A percentile compares a stretch with the other conserved stretches of the same genome.
These are phyloP conservation scores for Solanum arcanum DNA, from an alignment of 257 asterid species.

Conservation along the genomic window DNA sequence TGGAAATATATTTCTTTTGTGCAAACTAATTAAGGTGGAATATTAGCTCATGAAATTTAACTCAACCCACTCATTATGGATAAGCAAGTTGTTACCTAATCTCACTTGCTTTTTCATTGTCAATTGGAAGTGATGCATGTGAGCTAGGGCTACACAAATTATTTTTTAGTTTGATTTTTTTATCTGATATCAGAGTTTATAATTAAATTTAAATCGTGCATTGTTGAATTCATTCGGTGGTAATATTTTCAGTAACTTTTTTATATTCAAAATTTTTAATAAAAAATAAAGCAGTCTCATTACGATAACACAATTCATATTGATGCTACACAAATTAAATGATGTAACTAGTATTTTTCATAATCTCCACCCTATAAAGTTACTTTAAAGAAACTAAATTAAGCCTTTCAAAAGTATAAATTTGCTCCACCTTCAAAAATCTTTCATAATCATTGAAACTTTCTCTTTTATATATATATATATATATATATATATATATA, in stretches of 20 bases:
- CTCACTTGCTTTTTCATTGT: not conserved
- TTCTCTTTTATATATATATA: not conserved
- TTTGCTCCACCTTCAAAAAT: not conserved
- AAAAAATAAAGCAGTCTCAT: not conserved
- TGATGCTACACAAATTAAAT: too few relatives aligned
- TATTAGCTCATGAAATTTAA: too few relatives aligned
- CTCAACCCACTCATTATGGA: not conserved
- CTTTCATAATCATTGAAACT: not conserved
- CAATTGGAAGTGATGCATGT: not conserved
- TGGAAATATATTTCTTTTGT: too few relatives aligned
- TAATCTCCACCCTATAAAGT: not conserved
- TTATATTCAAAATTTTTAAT: too few relatives aligned
- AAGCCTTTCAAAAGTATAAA: not conserved
- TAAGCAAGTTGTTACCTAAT: not conserved
- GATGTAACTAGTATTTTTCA: not conserved
- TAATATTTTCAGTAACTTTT: too few relatives aligned
- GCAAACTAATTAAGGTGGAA: too few relatives aligned
- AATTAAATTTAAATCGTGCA: too few relatives aligned
- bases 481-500: not conserved
- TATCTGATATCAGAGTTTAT: too few relatives aligned
- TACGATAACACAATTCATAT: not conserved
- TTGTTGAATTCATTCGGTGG: accelerated
- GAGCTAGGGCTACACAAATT: too few relatives aligned
- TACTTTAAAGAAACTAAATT: not conserved
- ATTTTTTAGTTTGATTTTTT: too few relatives aligned